Evolutionary conservation across 2,329 filamentous ascomycete genomes (phyloP).

Genomic region (Cytospora paraplurivora): DNA sequence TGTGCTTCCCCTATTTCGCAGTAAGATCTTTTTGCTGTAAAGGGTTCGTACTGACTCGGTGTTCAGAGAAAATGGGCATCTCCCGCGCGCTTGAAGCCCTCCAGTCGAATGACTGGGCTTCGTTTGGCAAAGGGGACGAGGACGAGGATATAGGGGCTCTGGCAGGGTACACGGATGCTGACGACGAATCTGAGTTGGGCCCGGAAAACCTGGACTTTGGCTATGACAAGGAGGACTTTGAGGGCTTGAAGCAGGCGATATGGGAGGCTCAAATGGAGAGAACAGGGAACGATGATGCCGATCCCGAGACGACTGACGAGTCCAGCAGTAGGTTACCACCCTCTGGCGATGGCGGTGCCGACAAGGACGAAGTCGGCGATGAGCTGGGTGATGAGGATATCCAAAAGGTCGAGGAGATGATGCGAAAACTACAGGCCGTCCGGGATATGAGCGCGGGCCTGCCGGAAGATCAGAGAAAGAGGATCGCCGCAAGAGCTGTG

Average conservation of each 20-base stretch:
- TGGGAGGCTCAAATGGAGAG: constrained; percentile 44
- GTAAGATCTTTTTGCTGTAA: background rate
- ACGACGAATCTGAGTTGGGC: constrained; percentile 43
- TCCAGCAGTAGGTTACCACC: background rate
- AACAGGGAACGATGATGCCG: constrained; percentile 30
- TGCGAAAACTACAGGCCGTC: constrained; percentile 64
- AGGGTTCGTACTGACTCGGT: background rate
- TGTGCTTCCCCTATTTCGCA: background rate
- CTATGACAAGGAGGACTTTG: constrained; percentile 55
- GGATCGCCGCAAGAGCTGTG: constrained; percentile 63
- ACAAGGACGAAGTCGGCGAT: constrained; percentile 40
- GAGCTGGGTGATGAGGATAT: constrained; percentile 54
- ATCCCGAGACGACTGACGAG: constrained; percentile 6
- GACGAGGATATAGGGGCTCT: constrained; percentile 38
- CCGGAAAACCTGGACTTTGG: constrained; percentile 54
- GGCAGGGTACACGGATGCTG: constrained; percentile 33
- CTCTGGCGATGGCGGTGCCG: constrained; percentile 28
- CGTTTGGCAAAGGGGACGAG: constrained; percentile 34
- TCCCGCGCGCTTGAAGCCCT: constrained; percentile 62
- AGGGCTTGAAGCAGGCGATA: constrained; percentile 54
- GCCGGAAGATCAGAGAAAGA: constrained; percentile 61
- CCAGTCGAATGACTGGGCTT: constrained; percentile 66
- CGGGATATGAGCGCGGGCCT: constrained; percentile 61
- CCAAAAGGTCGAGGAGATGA: constrained; percentile 63
- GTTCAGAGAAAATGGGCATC: constrained; percentile 59